Evolutionary conservation across 257 asterid species (phyloP), one percentile per base, ranked within the genome.

Genomic region (Nicotiana noctiflora): DNA sequence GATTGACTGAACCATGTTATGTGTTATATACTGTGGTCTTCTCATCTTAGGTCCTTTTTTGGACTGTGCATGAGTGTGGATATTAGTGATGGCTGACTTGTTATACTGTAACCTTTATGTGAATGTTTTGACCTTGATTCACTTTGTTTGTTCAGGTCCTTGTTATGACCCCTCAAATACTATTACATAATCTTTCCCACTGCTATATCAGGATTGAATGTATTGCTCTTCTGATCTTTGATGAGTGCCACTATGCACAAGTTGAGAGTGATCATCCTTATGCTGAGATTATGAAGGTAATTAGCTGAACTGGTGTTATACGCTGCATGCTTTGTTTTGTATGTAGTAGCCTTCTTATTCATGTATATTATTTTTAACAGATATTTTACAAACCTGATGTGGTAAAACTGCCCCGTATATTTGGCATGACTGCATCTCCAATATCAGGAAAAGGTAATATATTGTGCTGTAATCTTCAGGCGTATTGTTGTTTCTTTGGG

Each of bases 341-440:
- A 40, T 72, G 15, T 1, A 34, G 29, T 40, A 53, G 84, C 82
- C 81, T 79, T n/a, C 74, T 76, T 52, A 68, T 82, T 84, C 87
- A 78, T 32, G 63, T 84, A 83, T 80, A 62, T 84, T 81, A 55
- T 82, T 74, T 67, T 84, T 57, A 55, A 83, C 86, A 96, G 99
- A 89, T 92, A 85, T 94, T 91, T 88, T 94, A 96, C 84, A 90
- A 92, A 79, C 62, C 76, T 82, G 94, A 90, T 83, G 81, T 21
- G 5, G 81, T 75, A n/a, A 90, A 89, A 85, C 90, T 90, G 83
- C 99, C 99, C 74, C 98, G 98, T 75, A 96, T 96, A 76, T 94
- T 94, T 88, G 99, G 99, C 88, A 92, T 96, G 99, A 96, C 99
- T 8, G 99, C 99, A 65, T 96, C 99, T 80, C 99, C 99, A 76